Percentiles rank a stretch among this genome's conserved stretches.
Evolutionary conservation across 805 yeast genomes (phyloP).

Genomic region (Blastobotrys peoriensis): DNA sequence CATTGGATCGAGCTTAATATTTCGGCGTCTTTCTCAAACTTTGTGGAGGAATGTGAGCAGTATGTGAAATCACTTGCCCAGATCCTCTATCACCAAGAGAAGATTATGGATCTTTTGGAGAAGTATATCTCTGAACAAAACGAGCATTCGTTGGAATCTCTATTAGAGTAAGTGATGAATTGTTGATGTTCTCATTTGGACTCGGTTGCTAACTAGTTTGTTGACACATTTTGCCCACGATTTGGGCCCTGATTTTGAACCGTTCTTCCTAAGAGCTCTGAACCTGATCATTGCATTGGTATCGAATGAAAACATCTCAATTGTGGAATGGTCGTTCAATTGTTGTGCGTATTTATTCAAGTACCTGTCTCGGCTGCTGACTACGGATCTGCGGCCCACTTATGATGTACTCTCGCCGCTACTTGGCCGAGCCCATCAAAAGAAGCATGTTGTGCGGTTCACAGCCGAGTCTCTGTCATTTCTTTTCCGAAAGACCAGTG

Average conservation of each 20-base stretch:
- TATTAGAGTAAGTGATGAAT: slow-evolving; percentile 57
- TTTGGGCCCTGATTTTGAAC: slow-evolving; percentile 83
- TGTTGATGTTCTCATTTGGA: slow-evolving; percentile 10
- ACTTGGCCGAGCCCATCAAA: slow-evolving; percentile 48
- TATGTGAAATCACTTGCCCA: slow-evolving; percentile 71
- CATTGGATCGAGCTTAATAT: slow-evolving; percentile 87
- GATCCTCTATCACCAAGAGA: slow-evolving; percentile 60
- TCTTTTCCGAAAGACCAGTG: slow-evolving; percentile 61
- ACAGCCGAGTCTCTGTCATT: slow-evolving; percentile 89
- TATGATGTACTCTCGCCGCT: slow-evolving; percentile 60
- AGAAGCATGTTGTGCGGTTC: slow-evolving; percentile 62
- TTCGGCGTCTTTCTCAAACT: slow-evolving; percentile 62
- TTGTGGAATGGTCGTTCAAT: slow-evolving; percentile 79
- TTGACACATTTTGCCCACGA: slow-evolving; percentile 86
- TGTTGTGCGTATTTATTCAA: slow-evolving; percentile 85
- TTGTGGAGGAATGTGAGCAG: slow-evolving; percentile 49
- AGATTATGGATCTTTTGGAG: slow-evolving; percentile 50
- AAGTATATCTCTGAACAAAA: slow-evolving; percentile 51
- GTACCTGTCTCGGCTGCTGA: slow-evolving; percentile 62
- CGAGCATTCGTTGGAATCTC: slow-evolving; percentile 67
- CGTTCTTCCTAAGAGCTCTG: slow-evolving; percentile 54
- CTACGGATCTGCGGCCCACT: slow-evolving; percentile 62
- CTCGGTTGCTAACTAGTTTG: slow-evolving; percentile 32
- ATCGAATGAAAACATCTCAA: slow-evolving; percentile 34
- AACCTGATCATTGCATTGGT: slow-evolving; percentile 46